These are phyloP conservation scores for Pichia sporocuriosa DNA, from an alignment of 805 yeast species.

Conservation along the genomic window DNA sequence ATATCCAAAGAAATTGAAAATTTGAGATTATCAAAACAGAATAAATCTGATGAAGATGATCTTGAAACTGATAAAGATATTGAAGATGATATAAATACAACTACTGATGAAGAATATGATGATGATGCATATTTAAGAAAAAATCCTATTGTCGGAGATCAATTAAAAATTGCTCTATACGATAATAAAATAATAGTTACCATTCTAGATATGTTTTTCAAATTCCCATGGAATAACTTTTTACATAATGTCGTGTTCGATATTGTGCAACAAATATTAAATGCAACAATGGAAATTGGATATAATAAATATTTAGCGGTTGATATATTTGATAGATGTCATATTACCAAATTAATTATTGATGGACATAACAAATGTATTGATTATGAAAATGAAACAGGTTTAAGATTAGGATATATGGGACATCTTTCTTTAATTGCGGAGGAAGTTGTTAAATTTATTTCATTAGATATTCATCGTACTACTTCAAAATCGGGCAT, in stretches of 20 bases:
- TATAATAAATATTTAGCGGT: constrained; percentile 71
- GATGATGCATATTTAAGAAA: constrained; percentile 34
- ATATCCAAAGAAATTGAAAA: constrained; percentile 30
- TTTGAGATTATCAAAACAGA: constrained; percentile 21
- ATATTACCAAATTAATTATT: constrained; percentile 44
- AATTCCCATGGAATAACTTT: constrained; percentile 94
- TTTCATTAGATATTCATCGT: constrained; percentile 52
- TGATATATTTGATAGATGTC: constrained; percentile 63
- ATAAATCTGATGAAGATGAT: neutral
- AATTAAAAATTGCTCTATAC: constrained; percentile 70
- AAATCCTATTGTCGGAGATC: constrained; percentile 79
- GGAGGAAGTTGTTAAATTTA: constrained; percentile 91
- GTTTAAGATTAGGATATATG: constrained; percentile 83
- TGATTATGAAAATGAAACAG: constrained; percentile 46
- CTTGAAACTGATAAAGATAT: neutral
- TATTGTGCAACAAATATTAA: constrained; percentile 87
- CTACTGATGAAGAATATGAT: constrained; percentile 1
- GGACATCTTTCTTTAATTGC: constrained; percentile 94
- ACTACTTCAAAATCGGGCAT: constrained; percentile 46
- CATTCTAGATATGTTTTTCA: constrained; percentile 68
- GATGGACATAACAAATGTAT: constrained; percentile 56
- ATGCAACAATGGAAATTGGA: constrained; percentile 68
- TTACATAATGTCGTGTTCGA: constrained; percentile 97
- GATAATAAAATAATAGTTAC: constrained; percentile 65
- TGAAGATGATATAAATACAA: constrained; percentile 3